phyloP scores from a whole-genome alignment of 2,329 filamentous ascomycete species.

The Fusarium tupiense region DNA sequence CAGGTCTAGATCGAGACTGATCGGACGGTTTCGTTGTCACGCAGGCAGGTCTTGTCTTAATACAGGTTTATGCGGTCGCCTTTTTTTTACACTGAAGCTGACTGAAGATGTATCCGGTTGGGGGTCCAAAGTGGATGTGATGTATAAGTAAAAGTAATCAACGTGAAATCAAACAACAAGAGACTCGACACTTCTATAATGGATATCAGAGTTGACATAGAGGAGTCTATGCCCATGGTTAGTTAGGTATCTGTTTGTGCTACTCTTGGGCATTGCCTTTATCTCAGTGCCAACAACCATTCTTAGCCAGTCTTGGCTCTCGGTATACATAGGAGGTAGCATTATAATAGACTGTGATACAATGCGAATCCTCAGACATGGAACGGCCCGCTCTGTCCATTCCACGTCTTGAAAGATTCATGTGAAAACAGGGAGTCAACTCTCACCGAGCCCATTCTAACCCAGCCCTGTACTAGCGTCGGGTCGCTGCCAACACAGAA shows the following conservation, averaged over 20 bases:
- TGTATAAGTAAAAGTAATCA: slow-evolving; percentile 8
- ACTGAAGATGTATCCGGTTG: neutral
- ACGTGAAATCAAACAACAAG: neutral
- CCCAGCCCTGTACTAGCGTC: slow-evolving; percentile 21
- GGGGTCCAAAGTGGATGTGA: slow-evolving; percentile 9
- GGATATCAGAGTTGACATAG: neutral
- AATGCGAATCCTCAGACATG: slow-evolving; percentile 26
- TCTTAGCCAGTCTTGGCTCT: neutral
- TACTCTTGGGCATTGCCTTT: neutral
- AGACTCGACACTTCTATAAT: slow-evolving; percentile 2
- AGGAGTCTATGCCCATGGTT: neutral
- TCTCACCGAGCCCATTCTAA: neutral
- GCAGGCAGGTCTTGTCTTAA: neutral
- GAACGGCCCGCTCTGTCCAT: slow-evolving; percentile 25
- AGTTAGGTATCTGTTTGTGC: neutral
- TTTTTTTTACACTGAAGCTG: slow-evolving; percentile 1
- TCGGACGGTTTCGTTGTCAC: neutral
- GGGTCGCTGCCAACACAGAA: slow-evolving; percentile 31
- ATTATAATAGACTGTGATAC: slow-evolving; percentile 1
- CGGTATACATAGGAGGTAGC: no score
- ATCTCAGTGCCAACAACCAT: neutral
- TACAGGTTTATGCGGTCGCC: slow-evolving; percentile 6
- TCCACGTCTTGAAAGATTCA: slow-evolving; percentile 8
- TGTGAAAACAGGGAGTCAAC: slow-evolving; percentile 12
- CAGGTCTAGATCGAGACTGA: neutral